Evolutionary conservation across 2,329 filamentous ascomycete genomes (phyloP), one percentile per base, ranked within the genome.

Genomic region (Trichoderma polysporum): DNA sequence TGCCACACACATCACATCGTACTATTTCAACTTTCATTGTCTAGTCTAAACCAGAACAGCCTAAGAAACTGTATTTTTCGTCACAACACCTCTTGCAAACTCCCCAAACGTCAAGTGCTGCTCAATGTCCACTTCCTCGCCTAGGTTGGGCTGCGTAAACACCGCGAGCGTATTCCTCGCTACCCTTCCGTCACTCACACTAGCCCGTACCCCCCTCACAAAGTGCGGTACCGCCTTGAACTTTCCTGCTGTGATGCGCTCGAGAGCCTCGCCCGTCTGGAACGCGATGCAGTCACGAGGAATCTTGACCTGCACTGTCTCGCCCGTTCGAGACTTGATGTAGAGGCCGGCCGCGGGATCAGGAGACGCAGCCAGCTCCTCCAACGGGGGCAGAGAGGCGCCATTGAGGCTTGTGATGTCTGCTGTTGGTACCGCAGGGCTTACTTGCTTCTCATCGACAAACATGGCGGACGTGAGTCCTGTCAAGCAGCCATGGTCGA

Each of bases 191-290:
- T 79, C 81, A 66, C 83, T 78, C 41, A 78, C 80, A 52, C 83
- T 85, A 1, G 86, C 82, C 70, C 86, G 84, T 4, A 91, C 89
- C 0, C 94, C 94, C 71, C 90, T 86, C 9, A 99, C 95, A 78
- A 97, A 98, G 82, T 99, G 95, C 71, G 95, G 94, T 68, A 98
- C 95, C 1, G 95, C 95, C 79, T 91, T 92, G 83, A 99, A 97
- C 74, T 87, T 89, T 10, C 95, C 95, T n/a, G 86, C 83, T 0
- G 94, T 98, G 76, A 99, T 97, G 67, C 92, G 84, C 79, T 98
- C 91, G 59, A 99, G 82, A 0, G 94, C 90, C 80, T 97, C 93
- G 2, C 94, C 95, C 0, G 94, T 99, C 82, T 99, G 94, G 77
- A 99, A 99, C 0, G 92, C 95, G 58, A 99, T 90, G 78, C 93